Evolutionary conservation across 306 rosid species (phyloP).

Genomic region (Ziziphus jujuba): DNA sequence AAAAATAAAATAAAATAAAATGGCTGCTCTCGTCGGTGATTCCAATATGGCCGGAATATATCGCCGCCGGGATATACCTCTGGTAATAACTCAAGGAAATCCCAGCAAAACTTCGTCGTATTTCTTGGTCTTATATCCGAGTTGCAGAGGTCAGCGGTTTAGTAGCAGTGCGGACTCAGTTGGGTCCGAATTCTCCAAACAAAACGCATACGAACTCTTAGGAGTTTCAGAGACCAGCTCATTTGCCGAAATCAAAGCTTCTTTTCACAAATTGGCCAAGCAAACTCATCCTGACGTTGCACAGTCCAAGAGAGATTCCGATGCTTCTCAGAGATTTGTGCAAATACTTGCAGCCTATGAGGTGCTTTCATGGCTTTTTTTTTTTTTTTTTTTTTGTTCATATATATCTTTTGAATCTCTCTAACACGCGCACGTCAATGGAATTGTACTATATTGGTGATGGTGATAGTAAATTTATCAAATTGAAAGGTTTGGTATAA

Average conservation of each 20-base stretch:
- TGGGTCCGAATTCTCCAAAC: constrained; percentile 42
- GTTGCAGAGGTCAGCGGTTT: constrained; percentile 39
- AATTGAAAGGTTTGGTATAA: not conserved
- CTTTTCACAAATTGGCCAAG: constrained; percentile 91
- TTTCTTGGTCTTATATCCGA: constrained; percentile 21
- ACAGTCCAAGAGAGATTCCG: constrained; percentile 50
- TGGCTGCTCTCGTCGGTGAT: constrained; percentile 28
- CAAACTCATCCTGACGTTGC: constrained; percentile 94
- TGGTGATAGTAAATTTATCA: not conserved
- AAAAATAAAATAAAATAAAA: too few species aligned
- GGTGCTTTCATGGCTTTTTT: constrained; percentile 38
- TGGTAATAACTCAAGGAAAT: constrained; percentile 17
- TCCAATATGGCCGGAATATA: constrained; percentile 12
- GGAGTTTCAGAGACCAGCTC: constrained; percentile 77
- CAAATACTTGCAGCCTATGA: constrained; percentile 94
- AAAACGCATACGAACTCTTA: constrained; percentile 78
- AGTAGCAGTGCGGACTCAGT: constrained; percentile 48
- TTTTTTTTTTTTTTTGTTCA: not conserved
- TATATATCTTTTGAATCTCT: not conserved
- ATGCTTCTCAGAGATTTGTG: constrained; percentile 68
- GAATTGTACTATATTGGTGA: too few species aligned
- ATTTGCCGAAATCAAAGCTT: constrained; percentile 72
- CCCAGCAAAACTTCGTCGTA: constrained; percentile 17
- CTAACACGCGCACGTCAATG: too few species aligned
- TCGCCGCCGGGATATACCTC: constrained; percentile 26